These are phyloP conservation scores for Diaporthe eres DNA, from an alignment of 2,329 filamentous ascomycete genomes.

Conservation along the genomic window DNA sequence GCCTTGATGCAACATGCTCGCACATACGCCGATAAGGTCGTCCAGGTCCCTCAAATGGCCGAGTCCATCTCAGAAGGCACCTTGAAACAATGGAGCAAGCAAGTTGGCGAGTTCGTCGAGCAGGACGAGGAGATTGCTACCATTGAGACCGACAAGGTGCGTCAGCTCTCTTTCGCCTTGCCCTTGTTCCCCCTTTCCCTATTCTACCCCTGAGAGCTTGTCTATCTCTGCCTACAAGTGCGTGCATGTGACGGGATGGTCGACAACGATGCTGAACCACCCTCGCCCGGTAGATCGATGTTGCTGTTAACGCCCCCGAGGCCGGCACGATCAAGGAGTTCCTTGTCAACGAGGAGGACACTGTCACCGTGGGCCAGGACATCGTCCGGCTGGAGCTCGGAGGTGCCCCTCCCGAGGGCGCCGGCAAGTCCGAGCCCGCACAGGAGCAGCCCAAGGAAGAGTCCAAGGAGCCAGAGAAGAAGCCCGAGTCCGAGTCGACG, in stretches of 20 bases:
- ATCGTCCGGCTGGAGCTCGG: conserved; percentile 89
- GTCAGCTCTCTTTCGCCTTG: conserved; percentile 38
- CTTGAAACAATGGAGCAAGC: conserved; percentile 93
- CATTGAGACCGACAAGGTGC: conserved; percentile 98
- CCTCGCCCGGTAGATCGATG: conserved; percentile 79
- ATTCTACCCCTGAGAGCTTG: neutral
- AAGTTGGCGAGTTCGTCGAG: conserved; percentile 94
- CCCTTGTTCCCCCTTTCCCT: neutral
- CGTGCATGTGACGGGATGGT: neutral
- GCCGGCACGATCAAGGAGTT: conserved; percentile 93
- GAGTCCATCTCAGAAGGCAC: conserved; percentile 99
- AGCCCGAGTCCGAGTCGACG: conserved; percentile 47
- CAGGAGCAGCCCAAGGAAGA: conserved; percentile 63
- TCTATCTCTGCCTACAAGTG: neutral
- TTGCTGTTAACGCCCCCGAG: conserved; percentile 94
- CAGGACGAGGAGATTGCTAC: conserved; percentile 98
- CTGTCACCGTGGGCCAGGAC: conserved; percentile 93
- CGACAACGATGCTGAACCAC: conserved; percentile 29
- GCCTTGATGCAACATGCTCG: conserved; percentile 70
- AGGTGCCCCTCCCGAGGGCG: conserved; percentile 69
- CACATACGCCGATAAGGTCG: conserved; percentile 81
- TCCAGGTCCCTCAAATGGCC: conserved; percentile 98
- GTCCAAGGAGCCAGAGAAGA: conserved; percentile 58
- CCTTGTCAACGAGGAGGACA: conserved; percentile 93
- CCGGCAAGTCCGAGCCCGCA: conserved; percentile 70